Evolutionary conservation across 108 stramenopile genomes (phyloP).

Genomic region (Cyclostephanos tholiformis): DNA sequence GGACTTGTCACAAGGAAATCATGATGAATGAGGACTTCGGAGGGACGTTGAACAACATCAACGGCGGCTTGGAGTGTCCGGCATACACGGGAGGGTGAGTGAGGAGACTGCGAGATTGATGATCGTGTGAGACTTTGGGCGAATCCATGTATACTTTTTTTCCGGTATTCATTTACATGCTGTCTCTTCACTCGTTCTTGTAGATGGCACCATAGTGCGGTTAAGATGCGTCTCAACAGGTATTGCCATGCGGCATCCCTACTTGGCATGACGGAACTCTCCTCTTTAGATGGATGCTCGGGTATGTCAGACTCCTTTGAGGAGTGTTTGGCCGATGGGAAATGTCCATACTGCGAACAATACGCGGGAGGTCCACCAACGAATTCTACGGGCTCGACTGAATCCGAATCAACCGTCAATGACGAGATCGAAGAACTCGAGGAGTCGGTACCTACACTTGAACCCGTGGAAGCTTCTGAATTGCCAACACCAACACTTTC

Average conservation of each 20-base stretch:
- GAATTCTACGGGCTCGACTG: background rate
- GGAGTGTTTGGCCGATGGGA: slow-evolving; percentile 42
- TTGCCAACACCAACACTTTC: slow-evolving; percentile 2
- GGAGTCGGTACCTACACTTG: background rate
- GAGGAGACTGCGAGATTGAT: background rate
- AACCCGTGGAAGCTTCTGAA: background rate
- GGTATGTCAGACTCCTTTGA: slow-evolving; percentile 39
- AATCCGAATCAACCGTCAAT: background rate
- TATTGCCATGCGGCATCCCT: slow-evolving; percentile 43
- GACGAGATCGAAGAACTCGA: slow-evolving; percentile 2
- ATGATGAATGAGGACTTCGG: slow-evolving; percentile 45
- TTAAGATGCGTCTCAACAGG: slow-evolving; percentile 49
- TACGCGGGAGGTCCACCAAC: slow-evolving; percentile 1
- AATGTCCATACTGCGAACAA: slow-evolving; percentile 40
- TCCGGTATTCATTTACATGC: background rate
- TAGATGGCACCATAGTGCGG: slow-evolving; percentile 33
- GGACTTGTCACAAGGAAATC: slow-evolving; percentile 50
- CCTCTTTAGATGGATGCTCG: slow-evolving; percentile 43
- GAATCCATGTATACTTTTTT: too few relatives aligned
- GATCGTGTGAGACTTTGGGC: too few relatives aligned
- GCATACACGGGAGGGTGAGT: slow-evolving; percentile 48
- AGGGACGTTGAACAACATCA: slow-evolving; percentile 43
- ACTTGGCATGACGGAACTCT: slow-evolving; percentile 29
- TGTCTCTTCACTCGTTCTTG: background rate
- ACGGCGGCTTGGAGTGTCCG: slow-evolving; percentile 50